Conservation (phyloP, 495 filamentous ascomycete species). For the Aspergillus saccharolyticus region DNA sequence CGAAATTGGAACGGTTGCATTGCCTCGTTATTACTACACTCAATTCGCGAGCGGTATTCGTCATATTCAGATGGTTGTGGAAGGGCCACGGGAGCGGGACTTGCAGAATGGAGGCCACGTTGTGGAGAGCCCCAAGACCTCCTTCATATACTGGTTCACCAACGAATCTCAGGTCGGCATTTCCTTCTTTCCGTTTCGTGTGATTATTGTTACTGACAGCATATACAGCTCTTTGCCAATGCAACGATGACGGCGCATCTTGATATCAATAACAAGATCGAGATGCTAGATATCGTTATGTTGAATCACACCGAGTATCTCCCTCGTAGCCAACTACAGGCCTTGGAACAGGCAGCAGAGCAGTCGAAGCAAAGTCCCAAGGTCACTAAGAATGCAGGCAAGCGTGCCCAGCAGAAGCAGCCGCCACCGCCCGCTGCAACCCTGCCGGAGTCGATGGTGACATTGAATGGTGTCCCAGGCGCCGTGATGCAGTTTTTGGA, state of each 20-base stretch:
- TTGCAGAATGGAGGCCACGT: constrained; percentile 57
- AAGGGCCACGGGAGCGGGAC: constrained; percentile 50
- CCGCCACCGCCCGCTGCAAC: constrained; percentile 42
- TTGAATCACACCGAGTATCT: constrained; percentile 63
- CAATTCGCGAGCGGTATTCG: constrained; percentile 79
- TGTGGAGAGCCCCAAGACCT: constrained; percentile 57
- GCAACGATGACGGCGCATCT: constrained; percentile 62
- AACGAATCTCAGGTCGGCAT: constrained; percentile 61
- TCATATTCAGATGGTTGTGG: constrained; percentile 71
- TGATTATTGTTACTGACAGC: constrained; percentile 16
- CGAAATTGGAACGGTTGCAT: constrained; percentile 67
- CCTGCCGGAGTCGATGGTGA: constrained; percentile 60
- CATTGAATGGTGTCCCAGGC: constrained; percentile 52
- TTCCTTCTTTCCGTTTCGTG: neutral
- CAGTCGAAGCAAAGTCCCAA: constrained; percentile 63
- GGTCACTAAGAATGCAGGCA: constrained; percentile 52
- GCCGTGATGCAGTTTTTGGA: constrained; percentile 64
- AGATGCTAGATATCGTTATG: constrained; percentile 64
- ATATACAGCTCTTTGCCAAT: constrained; percentile 54
- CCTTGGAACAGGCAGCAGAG: constrained; percentile 48
- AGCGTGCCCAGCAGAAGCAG: constrained; percentile 54
- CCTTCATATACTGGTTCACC: constrained; percentile 68
- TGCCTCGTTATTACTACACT: constrained; percentile 76
- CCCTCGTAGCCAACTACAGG: constrained; percentile 48
- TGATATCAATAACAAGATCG: constrained; percentile 63